Conservation (phyloP, 208 protist species). For the Crithidia expoeki region DNA sequence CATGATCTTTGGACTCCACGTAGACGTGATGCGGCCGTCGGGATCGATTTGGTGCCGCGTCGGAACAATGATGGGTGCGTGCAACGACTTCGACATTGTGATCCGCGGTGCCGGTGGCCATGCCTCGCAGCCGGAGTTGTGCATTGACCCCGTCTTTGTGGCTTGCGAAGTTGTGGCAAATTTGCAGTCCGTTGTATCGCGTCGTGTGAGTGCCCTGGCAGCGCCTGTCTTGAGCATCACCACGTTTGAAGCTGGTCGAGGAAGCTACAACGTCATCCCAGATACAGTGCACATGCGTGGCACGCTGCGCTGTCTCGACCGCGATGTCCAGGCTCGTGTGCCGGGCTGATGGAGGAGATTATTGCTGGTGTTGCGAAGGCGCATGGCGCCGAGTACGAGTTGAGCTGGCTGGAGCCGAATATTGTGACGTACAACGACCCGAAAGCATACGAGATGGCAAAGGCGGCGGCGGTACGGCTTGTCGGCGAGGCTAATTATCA, state of each 20-base stretch:
- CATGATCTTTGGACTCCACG: constrained; percentile 65
- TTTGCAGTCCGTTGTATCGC: constrained; percentile 70
- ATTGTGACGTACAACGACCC: constrained; percentile 85
- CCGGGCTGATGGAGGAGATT: constrained; percentile 72
- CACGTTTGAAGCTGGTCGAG: constrained; percentile 49
- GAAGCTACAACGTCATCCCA: constrained; percentile 77
- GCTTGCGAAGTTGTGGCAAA: constrained; percentile 51
- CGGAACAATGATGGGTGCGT: constrained; percentile 48
- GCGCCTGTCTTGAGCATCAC: constrained; percentile 68
- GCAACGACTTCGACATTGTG: constrained; percentile 73
- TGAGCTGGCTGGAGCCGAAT: constrained; percentile 84
- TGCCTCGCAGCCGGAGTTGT: constrained; percentile 67
- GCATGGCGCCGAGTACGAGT: constrained; percentile 57
- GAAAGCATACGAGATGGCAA: constrained; percentile 64
- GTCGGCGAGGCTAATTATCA: constrained; percentile 54
- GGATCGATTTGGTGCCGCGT: constrained; percentile 26
- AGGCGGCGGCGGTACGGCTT: constrained; percentile 46
- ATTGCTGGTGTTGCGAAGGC: constrained; percentile 67
- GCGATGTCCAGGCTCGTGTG: constrained; percentile 59
- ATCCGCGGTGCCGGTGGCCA: constrained; percentile 67
- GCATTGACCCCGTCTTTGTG: constrained; percentile 69
- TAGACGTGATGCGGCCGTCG: constrained; percentile 28
- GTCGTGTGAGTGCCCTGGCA: constrained; percentile 56
- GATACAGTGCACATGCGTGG: constrained; percentile 65
- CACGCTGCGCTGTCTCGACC: constrained; percentile 71